A percentile compares a stretch with the other conserved stretches of the same genome.
These are phyloP conservation scores for Cruciata laevipes DNA, from an alignment of 257 asterid species.

Conservation along the genomic window DNA sequence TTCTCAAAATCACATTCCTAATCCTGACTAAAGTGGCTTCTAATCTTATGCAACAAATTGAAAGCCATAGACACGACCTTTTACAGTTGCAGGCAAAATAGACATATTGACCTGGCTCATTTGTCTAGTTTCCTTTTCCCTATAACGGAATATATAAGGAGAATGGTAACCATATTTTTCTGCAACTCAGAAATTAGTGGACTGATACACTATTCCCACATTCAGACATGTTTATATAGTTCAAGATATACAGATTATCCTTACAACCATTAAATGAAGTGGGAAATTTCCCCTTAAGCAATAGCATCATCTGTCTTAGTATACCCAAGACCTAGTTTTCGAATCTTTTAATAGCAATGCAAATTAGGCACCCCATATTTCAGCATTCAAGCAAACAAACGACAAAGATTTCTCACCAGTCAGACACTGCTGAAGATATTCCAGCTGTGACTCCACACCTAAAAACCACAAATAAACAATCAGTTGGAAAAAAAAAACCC, in stretches of 20 bases:
- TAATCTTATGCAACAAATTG: not conserved
- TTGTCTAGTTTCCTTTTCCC: not conserved
- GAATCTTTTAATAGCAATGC: not conserved
- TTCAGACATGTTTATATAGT: not conserved
- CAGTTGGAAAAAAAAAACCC: conserved; percentile 3
- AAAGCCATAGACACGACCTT: not conserved
- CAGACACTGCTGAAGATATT: conserved; percentile 86
- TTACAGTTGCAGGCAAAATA: not conserved
- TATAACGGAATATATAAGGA: not conserved
- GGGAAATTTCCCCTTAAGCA: not conserved
- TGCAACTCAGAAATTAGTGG: not conserved
- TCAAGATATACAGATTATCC: not conserved
- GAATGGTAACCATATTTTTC: not conserved
- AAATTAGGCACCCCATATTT: not conserved
- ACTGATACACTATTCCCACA: not conserved
- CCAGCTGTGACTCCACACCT: conserved; percentile 94
- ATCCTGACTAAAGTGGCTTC: not conserved
- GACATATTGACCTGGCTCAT: not conserved
- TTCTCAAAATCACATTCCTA: no score
- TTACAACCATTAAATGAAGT: not conserved
- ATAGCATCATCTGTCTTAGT: not conserved
- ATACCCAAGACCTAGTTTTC: not conserved
- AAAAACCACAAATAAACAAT: conserved; percentile 15
- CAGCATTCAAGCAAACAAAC: not conserved
- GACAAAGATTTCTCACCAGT: conserved; percentile 44